Evolutionary conservation across 306 rosid genomes (phyloP), one percentile per base, ranked within the genome.

Genomic region (Casuarina glauca): DNA sequence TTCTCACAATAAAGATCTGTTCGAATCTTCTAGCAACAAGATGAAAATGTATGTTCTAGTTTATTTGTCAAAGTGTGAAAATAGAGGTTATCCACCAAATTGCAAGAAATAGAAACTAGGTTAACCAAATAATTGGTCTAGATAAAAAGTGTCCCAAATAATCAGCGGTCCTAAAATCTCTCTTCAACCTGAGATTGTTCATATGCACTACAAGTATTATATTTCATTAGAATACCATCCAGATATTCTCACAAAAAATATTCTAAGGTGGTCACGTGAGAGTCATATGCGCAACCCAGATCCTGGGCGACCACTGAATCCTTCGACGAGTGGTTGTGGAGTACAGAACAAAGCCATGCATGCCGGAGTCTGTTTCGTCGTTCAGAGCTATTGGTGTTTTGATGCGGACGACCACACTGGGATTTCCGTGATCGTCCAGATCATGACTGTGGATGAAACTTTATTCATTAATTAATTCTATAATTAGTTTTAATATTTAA

Each of bases 241-340:
- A 0, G 0, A 26, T 26, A 26, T 26, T 26, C 32, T 26, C 32
- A 20, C 26, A 20, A 20, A 20, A 20, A 36, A 61, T 11, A 61
- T 61, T 61, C 68, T n/a, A 61, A 61, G 43, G 12, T 0, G 12
- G 68, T 11, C 43, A 61, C 16, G 68, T 61, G 68, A 1, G 67
- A 35, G 10, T 26, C 67, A 20, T 12, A 8, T 50, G 17, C 17
- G 49, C 6, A 50, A 15, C 17, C 17, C 5, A 10, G 2, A 1
- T 2, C 16, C 3, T 53, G 7, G 26, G 26, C 26, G 26, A 15
- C 60, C 6, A 19, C 32, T 3, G 43, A 57, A 45, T 57, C 10
- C 6, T 68, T 32, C 71, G 26, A 79, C 77, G 68, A 16, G 82
- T 72, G 42, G 3, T 3, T 42, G 39, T 72, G 19, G 72, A 72